phyloP scores from a whole-genome alignment of 495 filamentous ascomycete genomes.

The Gamarada debralockiae region DNA sequence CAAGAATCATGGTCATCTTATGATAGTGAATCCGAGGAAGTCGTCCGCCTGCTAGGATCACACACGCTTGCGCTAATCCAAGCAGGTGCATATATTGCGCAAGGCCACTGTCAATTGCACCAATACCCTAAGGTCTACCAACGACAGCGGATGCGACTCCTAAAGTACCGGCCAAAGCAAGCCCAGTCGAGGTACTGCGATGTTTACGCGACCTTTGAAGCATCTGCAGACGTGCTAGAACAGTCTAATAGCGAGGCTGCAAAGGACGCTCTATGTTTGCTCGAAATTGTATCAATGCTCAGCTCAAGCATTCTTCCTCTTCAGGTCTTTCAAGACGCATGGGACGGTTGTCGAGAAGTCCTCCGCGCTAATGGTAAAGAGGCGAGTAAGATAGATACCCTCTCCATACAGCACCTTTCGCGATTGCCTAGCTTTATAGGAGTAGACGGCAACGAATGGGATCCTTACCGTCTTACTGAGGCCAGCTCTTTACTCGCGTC shows the following conservation, averaged over 20 bases:
- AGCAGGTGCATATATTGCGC: slow-evolving; percentile 30
- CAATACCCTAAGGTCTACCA: slow-evolving; percentile 30
- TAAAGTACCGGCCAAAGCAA: slow-evolving; percentile 16
- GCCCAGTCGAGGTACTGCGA: slow-evolving; percentile 21
- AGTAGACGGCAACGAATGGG: slow-evolving; percentile 20
- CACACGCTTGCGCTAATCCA: slow-evolving; percentile 37
- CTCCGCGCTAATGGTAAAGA: not conserved
- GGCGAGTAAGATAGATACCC: not conserved
- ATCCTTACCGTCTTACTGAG: slow-evolving; percentile 23
- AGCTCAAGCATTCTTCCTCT: not conserved
- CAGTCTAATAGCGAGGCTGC: slow-evolving; percentile 18
- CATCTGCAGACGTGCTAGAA: slow-evolving; percentile 19
- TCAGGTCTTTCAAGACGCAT: slow-evolving; percentile 17
- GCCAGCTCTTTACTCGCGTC: slow-evolving; percentile 25
- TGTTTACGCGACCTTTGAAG: slow-evolving; percentile 24
- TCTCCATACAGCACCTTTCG: not conserved
- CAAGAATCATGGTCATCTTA: slow-evolving; percentile 18
- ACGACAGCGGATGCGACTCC: slow-evolving; percentile 17
- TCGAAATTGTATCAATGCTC: slow-evolving; percentile 28
- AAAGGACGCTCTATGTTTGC: not conserved
- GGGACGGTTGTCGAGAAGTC: slow-evolving; percentile 15
- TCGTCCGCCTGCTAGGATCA: slow-evolving; percentile 30
- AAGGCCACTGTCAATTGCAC: slow-evolving; percentile 20
- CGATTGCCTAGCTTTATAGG: not conserved
- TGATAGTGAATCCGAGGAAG: slow-evolving; percentile 21